Evolutionary conservation across 345 rosid species (phyloP), one percentile per base, ranked within the genome.

Genomic region (Hibiscus mutabilis): DNA sequence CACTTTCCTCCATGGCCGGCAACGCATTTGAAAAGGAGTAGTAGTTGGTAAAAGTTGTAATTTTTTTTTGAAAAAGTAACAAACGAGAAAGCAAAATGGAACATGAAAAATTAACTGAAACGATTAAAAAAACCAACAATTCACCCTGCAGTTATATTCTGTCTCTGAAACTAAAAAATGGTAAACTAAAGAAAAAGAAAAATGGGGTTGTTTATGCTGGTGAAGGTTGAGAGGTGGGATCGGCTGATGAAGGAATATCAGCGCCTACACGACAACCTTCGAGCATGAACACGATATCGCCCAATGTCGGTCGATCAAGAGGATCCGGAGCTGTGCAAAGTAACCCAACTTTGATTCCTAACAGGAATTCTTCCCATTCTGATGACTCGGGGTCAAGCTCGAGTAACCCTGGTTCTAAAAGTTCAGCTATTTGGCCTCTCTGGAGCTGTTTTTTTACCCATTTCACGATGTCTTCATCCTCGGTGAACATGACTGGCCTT

Each of bases 211-310:
- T 73, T 80, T 75, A 85, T 14, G 90, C 92, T 33, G 98, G 98
- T 44, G 97, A 94, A 6, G 89, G 96, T 40, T 83, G 95, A 55
- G 96, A 81, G 3, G 94, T 90, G 4, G 92, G 94, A 67, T 94
- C 96, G 16, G 97, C 93, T 3, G 96, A 88, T 16, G 97, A 91
- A 0, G 95, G 91, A 63, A 86, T 86, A 64, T 90, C 95, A 12
- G 93, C 93, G 12, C 97, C 99, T 21, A 82, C 93, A 68, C 99
- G 89, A 71, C 99, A 95, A 18, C 99, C 99, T 86, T 95, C 99
- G 2, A 95, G 96, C 99, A 91, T 95, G 90, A 90, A 95, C 24
- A 91, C 99, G 53, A 95, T 79, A 21, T 95, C 99, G 0, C 91
- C 74, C 91, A 95, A 87, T 60, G 89, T 76, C 33, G 99, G 99